These are phyloP conservation scores for Medicago ruthenica DNA, from an alignment of 306 rosid species.

Conservation along the genomic window DNA sequence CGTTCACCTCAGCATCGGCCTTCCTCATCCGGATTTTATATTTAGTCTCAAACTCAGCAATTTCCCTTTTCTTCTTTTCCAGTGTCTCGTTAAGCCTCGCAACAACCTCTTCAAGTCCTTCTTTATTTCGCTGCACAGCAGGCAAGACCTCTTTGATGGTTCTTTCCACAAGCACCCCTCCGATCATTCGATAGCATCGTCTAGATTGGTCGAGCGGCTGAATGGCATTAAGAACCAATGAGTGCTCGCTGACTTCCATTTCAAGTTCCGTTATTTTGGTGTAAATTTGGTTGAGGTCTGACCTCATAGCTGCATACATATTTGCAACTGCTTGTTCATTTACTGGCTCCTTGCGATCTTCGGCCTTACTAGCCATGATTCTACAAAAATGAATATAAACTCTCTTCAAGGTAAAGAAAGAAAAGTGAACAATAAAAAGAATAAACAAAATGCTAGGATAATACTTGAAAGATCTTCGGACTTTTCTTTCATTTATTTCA, in stretches of 20 bases:
- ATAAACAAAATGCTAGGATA: background rate
- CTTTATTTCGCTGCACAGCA: constrained; percentile 91
- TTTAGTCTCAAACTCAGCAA: constrained; percentile 81
- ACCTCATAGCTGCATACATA: constrained; percentile 78
- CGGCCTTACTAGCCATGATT: constrained; percentile 70
- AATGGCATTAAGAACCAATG: constrained; percentile 80
- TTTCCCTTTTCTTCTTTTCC: constrained; percentile 94
- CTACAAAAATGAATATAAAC: constrained; percentile 39
- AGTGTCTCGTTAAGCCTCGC: constrained; percentile 79
- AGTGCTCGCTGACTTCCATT: constrained; percentile 94
- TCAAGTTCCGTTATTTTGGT: constrained; percentile 94
- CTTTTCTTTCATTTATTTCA: constrained; percentile 5
- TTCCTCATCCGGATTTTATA: constrained; percentile 88
- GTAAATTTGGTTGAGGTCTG: constrained; percentile 92
- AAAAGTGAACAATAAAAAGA: background rate
- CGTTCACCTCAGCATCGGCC: constrained; percentile 67
- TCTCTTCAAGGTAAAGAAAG: constrained; percentile 23
- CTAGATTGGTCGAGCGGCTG: constrained; percentile 90
- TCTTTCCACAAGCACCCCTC: constrained; percentile 98
- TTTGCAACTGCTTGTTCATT: constrained; percentile 92
- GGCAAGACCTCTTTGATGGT: constrained; percentile 94
- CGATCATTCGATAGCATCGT: constrained; percentile 94
- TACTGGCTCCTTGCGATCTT: constrained; percentile 70
- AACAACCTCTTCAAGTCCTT: constrained; percentile 89
- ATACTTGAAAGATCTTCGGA: background rate